phyloP scores from a whole-genome alignment of 2,329 filamentous ascomycete genomes.

The Pleurostoma richardsiae region DNA sequence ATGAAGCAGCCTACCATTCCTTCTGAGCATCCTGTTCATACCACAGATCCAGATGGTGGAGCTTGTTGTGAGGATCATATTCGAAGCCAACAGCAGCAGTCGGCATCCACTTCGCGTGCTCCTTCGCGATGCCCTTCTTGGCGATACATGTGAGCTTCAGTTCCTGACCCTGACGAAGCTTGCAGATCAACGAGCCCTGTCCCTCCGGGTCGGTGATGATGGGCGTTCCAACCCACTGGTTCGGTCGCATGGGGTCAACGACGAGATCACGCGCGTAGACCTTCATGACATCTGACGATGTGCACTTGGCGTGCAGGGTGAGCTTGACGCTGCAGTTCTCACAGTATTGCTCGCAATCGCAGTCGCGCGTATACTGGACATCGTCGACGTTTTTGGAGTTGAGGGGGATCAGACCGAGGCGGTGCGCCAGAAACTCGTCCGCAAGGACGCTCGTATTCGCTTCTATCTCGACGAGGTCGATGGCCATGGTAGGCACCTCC shows the following conservation, averaged over 20 bases:
- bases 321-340: slow-evolving; percentile 85
- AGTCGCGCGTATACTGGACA: slow-evolving; percentile 85
- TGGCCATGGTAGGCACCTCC: slow-evolving; percentile 90
- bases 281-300: slow-evolving; percentile 81
- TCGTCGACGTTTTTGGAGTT: slow-evolving; percentile 78
- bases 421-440: slow-evolving; percentile 93
- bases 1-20: slow-evolving; percentile 66
- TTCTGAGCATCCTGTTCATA: slow-evolving; percentile 77
- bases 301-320: slow-evolving; percentile 80
- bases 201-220: slow-evolving; percentile 80
- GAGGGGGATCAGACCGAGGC: slow-evolving; percentile 84
- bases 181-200: slow-evolving; percentile 80
- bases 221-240: slow-evolving; percentile 72
- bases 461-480: slow-evolving; percentile 91
- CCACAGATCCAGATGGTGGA: slow-evolving; percentile 90
- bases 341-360: slow-evolving; percentile 94
- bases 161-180: slow-evolving; percentile 85
- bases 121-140: slow-evolving; percentile 98
- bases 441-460: slow-evolving; percentile 92
- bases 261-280: slow-evolving; percentile 89
- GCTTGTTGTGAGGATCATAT: slow-evolving; percentile 96
- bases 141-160: slow-evolving; percentile 87
- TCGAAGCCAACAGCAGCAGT: slow-evolving; percentile 92
- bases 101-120: slow-evolving; percentile 97
- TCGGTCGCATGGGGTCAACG: slow-evolving; percentile 63